Base-by-base conservation (phyloP, 2,329 filamentous ascomycete species). In the Trichoderma atroviride region DNA sequence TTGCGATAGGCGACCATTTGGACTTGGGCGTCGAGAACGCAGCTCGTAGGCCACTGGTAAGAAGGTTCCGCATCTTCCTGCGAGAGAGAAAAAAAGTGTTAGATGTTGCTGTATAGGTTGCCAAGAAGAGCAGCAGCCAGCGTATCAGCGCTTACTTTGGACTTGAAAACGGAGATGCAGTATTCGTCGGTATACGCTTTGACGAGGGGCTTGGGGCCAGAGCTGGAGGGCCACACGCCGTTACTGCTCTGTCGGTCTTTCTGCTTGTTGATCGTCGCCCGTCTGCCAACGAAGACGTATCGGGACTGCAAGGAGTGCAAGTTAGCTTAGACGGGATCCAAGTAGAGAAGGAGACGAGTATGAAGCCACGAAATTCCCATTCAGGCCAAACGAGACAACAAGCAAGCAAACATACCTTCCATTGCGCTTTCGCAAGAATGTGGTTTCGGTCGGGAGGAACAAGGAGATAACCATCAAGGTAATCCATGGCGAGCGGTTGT, bases 1-100 rank as follows among this genome's bases (percentile, higher is more conserved):
- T 91, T 91, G 62, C 88, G 86, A 74, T 90, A 86, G 53, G 87
- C 82, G 19, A 89, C 72, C 76, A 84, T 83, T 75, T 89, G 87
- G 37, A 89, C 82, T 72, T 87, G 83, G 72, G 87, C 90, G 68
- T 87, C 86, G 66, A 82, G 82, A 65, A 89, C 82, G 57, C 81
- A 83, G 70, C 79, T 81, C 64, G 87, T 78, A 55, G 84, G 81
- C 78, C 86, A 84, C 77, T 87, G 85, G 60, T 86, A 83, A 31
- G 84, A 79, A 24, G 85, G 83, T 56, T 89, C 87, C 70, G 74
- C 76, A 71, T 90, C 87, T 55, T 86, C 85, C 78, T 79, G 19
- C 11, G 68, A 57, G 70, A 31, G 33, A 61, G 63, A 72, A 52
- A 72, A 52, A 73, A 72, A 43, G 55, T 35, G 64, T 58, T 16